Evolutionary conservation across 2,329 filamentous ascomycete species (phyloP).

Genomic region (Penicillium sp.): DNA sequence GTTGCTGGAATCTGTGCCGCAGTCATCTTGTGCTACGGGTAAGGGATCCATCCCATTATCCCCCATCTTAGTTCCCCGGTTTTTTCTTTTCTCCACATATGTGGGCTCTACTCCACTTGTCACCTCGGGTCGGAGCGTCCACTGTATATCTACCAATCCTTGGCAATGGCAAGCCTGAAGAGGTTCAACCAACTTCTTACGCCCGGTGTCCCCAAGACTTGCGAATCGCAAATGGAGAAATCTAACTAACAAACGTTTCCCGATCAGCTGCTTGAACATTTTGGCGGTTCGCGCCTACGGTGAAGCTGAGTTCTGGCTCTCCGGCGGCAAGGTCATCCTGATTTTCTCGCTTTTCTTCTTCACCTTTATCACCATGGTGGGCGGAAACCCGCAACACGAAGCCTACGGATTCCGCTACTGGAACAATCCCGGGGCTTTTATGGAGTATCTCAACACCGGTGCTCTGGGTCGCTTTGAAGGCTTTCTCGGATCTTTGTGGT

Average conservation of each 20-base stretch:
- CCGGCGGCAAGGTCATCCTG: conserved; percentile 57
- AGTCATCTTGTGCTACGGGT: conserved; percentile 25
- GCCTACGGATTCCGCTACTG: conserved; percentile 65
- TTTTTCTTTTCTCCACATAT: too few relatives aligned
- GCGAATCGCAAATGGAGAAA: too few relatives aligned
- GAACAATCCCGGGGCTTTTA: conserved; percentile 58
- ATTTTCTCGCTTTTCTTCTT: conserved; percentile 63
- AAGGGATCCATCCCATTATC: not conserved
- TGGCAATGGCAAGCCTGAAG: too few relatives aligned
- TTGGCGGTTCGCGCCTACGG: conserved; percentile 65
- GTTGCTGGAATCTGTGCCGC: conserved; percentile 30
- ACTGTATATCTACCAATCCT: too few relatives aligned
- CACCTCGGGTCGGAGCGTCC: too few relatives aligned
- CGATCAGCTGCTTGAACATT: conserved; percentile 54
- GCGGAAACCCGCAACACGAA: conserved; percentile 66
- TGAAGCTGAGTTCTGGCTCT: conserved; percentile 51
- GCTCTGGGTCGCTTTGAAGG: conserved; percentile 50
- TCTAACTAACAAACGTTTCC: not conserved
- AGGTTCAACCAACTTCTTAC: too few relatives aligned
- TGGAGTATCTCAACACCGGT: conserved; percentile 56
- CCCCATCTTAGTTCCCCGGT: too few relatives aligned
- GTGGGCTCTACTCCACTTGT: too few relatives aligned
- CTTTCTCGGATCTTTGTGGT: conserved; percentile 64
- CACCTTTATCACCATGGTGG: conserved; percentile 74
- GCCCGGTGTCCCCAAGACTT: too few relatives aligned